Evolutionary conservation across 179 eudicot species (phyloP).

Genomic region (Corrigiola litoralis): DNA sequence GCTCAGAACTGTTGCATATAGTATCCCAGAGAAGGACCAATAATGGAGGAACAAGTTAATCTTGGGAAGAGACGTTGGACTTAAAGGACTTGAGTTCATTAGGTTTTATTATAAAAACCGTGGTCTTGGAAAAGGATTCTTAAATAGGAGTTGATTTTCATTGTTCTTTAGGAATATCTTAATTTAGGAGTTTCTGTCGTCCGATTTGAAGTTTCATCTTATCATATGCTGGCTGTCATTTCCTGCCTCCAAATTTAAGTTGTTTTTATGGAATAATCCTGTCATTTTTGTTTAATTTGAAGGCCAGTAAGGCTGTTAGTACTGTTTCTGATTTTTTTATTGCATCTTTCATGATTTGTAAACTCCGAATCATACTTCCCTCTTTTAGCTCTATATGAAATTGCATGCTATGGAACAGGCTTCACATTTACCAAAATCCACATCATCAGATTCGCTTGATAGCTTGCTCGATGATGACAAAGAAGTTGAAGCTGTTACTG

Average conservation of each 20-base stretch:
- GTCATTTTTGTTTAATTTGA: not conserved
- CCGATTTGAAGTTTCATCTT: not conserved
- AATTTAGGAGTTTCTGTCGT: too few relatives aligned
- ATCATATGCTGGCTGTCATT: not conserved
- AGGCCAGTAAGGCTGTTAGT: conserved; percentile 4
- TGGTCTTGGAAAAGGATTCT: too few relatives aligned
- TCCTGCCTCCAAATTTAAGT: not conserved
- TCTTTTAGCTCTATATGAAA: not conserved
- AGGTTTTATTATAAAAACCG: too few relatives aligned
- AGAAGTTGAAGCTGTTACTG: conserved; percentile 32
- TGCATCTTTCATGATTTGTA: not conserved
- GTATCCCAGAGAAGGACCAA: too few relatives aligned
- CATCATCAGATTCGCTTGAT: conserved; percentile 70
- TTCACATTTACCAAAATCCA: conserved; percentile 34
- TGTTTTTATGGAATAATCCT: too few relatives aligned
- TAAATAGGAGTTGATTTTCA: too few relatives aligned
- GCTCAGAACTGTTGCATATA: too few relatives aligned
- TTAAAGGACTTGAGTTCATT: too few relatives aligned
- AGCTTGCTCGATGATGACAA: conserved; percentile 57
- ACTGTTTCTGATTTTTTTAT: not conserved
- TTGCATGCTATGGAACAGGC: conserved; percentile 37
- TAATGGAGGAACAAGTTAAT: too few relatives aligned
- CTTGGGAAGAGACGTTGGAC: too few relatives aligned
- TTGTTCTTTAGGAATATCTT: too few relatives aligned
- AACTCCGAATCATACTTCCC: not conserved